These are phyloP conservation scores for Candida germanica DNA, from an alignment of 805 yeast species.

Conservation along the genomic window DNA sequence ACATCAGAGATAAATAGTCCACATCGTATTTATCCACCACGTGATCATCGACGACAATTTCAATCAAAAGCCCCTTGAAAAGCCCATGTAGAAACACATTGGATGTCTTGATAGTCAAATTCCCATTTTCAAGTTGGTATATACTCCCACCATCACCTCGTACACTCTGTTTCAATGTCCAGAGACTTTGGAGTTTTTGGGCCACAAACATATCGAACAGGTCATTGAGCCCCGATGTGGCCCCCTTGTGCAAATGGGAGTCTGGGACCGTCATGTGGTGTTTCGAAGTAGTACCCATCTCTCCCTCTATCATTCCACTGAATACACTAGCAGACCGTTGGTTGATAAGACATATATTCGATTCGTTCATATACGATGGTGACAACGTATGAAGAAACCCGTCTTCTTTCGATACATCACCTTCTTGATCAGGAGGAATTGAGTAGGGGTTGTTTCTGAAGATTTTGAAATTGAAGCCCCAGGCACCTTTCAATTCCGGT, in stretches of 20 bases:
- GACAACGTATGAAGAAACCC: slow-evolving; percentile 49
- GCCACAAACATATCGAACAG: slow-evolving; percentile 53
- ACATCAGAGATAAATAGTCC: slow-evolving; percentile 15
- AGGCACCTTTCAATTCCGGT: slow-evolving; percentile 57
- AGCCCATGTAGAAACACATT: slow-evolving; percentile 73
- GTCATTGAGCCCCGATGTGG: slow-evolving; percentile 54
- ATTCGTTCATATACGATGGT: slow-evolving; percentile 47
- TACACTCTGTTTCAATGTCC: slow-evolving; percentile 67
- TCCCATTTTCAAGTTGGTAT: slow-evolving; percentile 54
- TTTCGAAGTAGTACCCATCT: slow-evolving; percentile 13
- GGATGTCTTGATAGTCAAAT: slow-evolving; percentile 56
- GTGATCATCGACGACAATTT: slow-evolving; percentile 41
- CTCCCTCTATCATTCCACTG: slow-evolving; percentile 34
- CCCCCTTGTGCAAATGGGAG: slow-evolving; percentile 45
- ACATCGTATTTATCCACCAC: slow-evolving; percentile 13
- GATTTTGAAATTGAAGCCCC: slow-evolving; percentile 68
- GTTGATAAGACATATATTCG: slow-evolving; percentile 49
- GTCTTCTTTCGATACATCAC: slow-evolving; percentile 31
- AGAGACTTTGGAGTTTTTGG: slow-evolving; percentile 61
- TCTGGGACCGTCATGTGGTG: slow-evolving; percentile 28
- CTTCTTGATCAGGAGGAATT: slow-evolving; percentile 36
- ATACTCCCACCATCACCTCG: slow-evolving; percentile 74
- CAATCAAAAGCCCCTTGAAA: slow-evolving; percentile 67
- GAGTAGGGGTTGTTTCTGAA: slow-evolving; percentile 61
- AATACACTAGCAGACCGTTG: slow-evolving; percentile 37